Base-by-base conservation (phyloP, 306 rosid genomes). In the Malus sylvestris region DNA sequence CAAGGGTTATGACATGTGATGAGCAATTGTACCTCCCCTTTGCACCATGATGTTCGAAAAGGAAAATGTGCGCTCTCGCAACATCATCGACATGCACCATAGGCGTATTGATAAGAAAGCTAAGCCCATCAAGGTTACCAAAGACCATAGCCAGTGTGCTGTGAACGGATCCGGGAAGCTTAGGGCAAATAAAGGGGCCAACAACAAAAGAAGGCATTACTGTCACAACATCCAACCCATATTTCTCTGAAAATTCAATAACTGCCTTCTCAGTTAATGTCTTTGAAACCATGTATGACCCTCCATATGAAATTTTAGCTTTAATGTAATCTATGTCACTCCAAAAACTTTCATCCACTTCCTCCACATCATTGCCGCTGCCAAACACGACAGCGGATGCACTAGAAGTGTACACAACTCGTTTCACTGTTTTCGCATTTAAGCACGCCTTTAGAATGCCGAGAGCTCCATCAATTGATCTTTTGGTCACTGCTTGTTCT, bases 131-230 rank as follows among this genome's bases (percentile, higher is more conserved):
- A 63, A 40, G 45, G 22, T 87, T 45, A 91, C 90, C 92, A 4
- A 83, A 65, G 6, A 70, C 22, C 38, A 87, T 10, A 73, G 68
- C 29, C 57, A 87, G 8, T 19, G 70, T 0, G 1, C 1, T 0
- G 19, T 1, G 22, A 4, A 86, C 42, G 0, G 93, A 89, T 42
- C 75, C 12, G 11, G 93, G 90, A 49, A 89, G 61, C 69, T 82
- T 88, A 1, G 90, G 86, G 75, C 89, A 92, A 64, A 92, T 74
- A 74, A 92, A 92, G 38, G 91, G 90, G 25, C 97, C 93, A 46
- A 82, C 63, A 65, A 89, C 91, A 35, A 69, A 63, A 42, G 85
- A 1, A 53, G 93, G 96, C 23, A 88, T 53, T 1, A 92, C 5
- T 20, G 91, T 85, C 15, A 91, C 88, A 72, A 83, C 88, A 38